phyloP scores from a whole-genome alignment of 345 rosid species.

The Theobroma cacao region DNA sequence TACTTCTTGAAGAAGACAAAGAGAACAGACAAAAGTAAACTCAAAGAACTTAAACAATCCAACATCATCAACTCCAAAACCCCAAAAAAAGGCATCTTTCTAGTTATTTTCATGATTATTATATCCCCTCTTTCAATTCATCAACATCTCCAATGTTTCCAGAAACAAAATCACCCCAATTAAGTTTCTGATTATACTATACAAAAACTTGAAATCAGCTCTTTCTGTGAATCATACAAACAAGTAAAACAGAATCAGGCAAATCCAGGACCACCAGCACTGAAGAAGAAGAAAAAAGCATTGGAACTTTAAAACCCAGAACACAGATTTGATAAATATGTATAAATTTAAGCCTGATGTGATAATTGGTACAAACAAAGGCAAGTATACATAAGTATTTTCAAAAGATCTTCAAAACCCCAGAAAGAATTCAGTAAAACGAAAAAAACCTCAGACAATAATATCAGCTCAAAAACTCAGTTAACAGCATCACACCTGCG shows the following conservation, averaged over 20 bases:
- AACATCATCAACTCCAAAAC: not conserved
- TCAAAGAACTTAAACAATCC: slow-evolving; percentile 1
- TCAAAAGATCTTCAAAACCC: slow-evolving; percentile 25
- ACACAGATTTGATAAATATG: slow-evolving; percentile 8
- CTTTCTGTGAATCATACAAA: not conserved
- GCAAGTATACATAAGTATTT: slow-evolving; percentile 29
- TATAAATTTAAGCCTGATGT: slow-evolving; percentile 29
- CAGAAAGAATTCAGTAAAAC: slow-evolving; percentile 14
- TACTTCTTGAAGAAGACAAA: not conserved
- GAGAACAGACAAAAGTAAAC: not conserved
- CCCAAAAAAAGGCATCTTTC: not conserved
- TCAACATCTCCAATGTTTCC: not conserved
- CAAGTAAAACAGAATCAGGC: not conserved
- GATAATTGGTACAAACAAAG: slow-evolving; percentile 21
- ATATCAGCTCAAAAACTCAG: slow-evolving; percentile 23
- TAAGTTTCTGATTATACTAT: not conserved
- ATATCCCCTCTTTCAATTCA: not conserved
- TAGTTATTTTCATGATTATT: not conserved
- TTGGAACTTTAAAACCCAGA: slow-evolving; percentile 9
- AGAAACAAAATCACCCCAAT: not conserved
- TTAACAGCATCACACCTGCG: slow-evolving; percentile 86
- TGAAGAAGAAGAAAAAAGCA: not conserved
- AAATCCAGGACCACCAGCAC: not conserved
- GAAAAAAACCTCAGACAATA: not conserved
- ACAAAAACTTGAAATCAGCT: not conserved